Percentiles rank a stretch among this genome's conserved stretches.
phyloP scores from a whole-genome alignment of 805 yeast species.

The Yamadazyma paraphyllophila region DNA sequence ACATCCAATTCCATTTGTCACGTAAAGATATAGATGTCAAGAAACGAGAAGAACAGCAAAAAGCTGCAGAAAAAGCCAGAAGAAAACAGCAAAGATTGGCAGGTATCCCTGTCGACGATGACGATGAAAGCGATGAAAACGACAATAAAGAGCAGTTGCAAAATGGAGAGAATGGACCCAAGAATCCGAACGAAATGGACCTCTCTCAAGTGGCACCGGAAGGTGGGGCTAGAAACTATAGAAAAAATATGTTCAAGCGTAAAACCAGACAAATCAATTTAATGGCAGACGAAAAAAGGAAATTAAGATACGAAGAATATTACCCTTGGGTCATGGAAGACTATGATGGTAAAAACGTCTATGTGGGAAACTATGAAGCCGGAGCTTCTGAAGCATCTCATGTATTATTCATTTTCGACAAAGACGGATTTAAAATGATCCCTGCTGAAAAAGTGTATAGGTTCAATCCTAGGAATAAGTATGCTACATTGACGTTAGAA shows the following conservation, averaged over 20 bases:
- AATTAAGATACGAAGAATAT: slow-evolving; percentile 89
- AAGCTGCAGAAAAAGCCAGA: slow-evolving; percentile 21
- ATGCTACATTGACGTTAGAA: slow-evolving; percentile 89
- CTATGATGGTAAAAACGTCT: slow-evolving; percentile 88
- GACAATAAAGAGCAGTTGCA: slow-evolving; percentile 17
- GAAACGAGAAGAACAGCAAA: slow-evolving; percentile 35
- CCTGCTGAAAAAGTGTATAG: slow-evolving; percentile 94
- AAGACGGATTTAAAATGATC: slow-evolving; percentile 85
- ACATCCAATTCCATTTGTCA: slow-evolving; percentile 81
- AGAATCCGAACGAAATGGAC: slow-evolving; percentile 37
- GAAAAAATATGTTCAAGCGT: slow-evolving; percentile 58
- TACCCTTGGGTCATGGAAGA: slow-evolving; percentile 99
- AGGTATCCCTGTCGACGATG: slow-evolving; percentile 18
- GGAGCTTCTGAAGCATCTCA: slow-evolving; percentile 76
- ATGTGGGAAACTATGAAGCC: slow-evolving; percentile 96
- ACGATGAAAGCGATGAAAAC: slow-evolving; percentile 17
- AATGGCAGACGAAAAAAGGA: slow-evolving; percentile 79
- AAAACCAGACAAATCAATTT: slow-evolving; percentile 83
- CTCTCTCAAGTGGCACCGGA: slow-evolving; percentile 84
- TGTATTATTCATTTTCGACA: slow-evolving; percentile 80
- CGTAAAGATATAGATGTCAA: slow-evolving; percentile 68
- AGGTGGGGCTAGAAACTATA: slow-evolving; percentile 76
- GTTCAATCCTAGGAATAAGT: slow-evolving; percentile 90
- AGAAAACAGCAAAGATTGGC: slow-evolving; percentile 17
- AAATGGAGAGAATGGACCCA: slow-evolving; percentile 6